phyloP scores from a whole-genome alignment of 352 stramenopile genomes.

The Phytopythium cucurbitacearum region DNA sequence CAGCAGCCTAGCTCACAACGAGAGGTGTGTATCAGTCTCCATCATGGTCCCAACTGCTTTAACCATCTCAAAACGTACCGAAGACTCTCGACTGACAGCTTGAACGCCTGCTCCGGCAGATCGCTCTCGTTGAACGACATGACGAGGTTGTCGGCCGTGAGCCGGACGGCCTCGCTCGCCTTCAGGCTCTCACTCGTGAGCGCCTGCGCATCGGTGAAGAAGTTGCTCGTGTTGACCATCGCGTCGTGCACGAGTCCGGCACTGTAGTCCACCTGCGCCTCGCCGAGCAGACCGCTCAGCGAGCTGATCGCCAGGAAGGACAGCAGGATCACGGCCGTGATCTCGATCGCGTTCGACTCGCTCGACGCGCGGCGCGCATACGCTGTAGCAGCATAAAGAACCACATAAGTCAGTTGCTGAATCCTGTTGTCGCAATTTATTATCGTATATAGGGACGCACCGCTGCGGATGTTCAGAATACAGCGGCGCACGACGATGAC shows the following conservation, averaged over 20 bases:
- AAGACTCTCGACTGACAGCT: slow-evolving; percentile 59
- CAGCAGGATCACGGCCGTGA: slow-evolving; percentile 67
- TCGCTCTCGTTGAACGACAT: slow-evolving; percentile 70
- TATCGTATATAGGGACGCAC: slow-evolving; percentile 16
- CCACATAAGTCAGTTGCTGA: slow-evolving; percentile 2
- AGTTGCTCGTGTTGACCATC: slow-evolving; percentile 65
- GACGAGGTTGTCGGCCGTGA: slow-evolving; percentile 51
- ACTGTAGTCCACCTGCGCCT: slow-evolving; percentile 83
- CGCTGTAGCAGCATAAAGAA: slow-evolving; percentile 17
- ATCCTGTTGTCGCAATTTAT: too few relatives aligned
- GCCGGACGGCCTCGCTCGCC: slow-evolving; percentile 35
- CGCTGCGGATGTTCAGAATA: slow-evolving; percentile 64
- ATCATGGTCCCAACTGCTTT: neutral
- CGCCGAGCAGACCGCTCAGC: slow-evolving; percentile 61
- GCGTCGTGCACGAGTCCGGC: slow-evolving; percentile 62
- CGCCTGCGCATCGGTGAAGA: slow-evolving; percentile 39
- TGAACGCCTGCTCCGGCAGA: slow-evolving; percentile 53
- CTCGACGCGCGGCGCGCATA: slow-evolving; percentile 34
- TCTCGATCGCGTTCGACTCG: slow-evolving; percentile 53
- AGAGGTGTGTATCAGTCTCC: neutral
- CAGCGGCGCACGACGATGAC: slow-evolving; percentile 65
- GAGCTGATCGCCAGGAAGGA: slow-evolving; percentile 71
- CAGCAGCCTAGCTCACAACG: slow-evolving; percentile 22
- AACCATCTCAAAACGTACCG: slow-evolving; percentile 14
- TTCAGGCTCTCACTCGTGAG: slow-evolving; percentile 25